phyloP scores from a whole-genome alignment of 768 basidiomycete species.

The Postia placenta region DNA sequence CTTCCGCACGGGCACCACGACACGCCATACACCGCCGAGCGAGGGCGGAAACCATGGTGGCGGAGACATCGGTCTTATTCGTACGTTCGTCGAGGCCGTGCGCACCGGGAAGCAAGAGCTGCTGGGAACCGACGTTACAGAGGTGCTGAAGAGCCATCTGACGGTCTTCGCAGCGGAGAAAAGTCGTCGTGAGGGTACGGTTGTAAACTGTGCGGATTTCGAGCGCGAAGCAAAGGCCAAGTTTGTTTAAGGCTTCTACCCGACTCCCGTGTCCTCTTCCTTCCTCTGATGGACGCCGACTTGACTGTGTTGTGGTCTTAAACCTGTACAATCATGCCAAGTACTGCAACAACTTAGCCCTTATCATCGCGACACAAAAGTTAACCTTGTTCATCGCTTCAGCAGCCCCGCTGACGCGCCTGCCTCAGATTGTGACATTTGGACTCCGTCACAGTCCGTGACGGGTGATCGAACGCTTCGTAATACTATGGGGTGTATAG shows the following conservation, averaged over 20 bases:
- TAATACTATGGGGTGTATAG: too few relatives aligned
- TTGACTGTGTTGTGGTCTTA: too few relatives aligned
- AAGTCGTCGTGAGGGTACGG: slow-evolving; percentile 59
- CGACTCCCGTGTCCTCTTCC: background rate
- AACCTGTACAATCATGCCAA: too few relatives aligned
- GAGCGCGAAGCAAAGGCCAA: slow-evolving; percentile 37
- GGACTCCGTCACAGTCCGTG: too few relatives aligned
- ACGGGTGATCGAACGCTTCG: too few relatives aligned
- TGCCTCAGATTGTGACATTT: too few relatives aligned
- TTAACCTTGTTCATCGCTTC: too few relatives aligned
- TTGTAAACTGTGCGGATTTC: slow-evolving; percentile 66
- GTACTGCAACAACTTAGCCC: too few relatives aligned
- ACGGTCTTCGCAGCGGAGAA: slow-evolving; percentile 86
- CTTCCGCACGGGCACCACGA: slow-evolving; percentile 53
- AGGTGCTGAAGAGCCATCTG: slow-evolving; percentile 72
- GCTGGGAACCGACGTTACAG: slow-evolving; percentile 61
- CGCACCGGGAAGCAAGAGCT: slow-evolving; percentile 52
- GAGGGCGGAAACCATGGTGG: slow-evolving; percentile 80
- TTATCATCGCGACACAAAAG: too few relatives aligned
- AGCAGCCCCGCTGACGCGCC: too few relatives aligned
- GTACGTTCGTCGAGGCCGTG: slow-evolving; percentile 73
- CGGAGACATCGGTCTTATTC: slow-evolving; percentile 73
- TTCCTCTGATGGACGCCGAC: too few relatives aligned
- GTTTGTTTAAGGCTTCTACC: background rate
- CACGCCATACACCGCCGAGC: slow-evolving; percentile 38